Evolutionary conservation across 2,329 filamentous ascomycete genomes (phyloP).

Genomic region (Epichloe aotearoae): DNA sequence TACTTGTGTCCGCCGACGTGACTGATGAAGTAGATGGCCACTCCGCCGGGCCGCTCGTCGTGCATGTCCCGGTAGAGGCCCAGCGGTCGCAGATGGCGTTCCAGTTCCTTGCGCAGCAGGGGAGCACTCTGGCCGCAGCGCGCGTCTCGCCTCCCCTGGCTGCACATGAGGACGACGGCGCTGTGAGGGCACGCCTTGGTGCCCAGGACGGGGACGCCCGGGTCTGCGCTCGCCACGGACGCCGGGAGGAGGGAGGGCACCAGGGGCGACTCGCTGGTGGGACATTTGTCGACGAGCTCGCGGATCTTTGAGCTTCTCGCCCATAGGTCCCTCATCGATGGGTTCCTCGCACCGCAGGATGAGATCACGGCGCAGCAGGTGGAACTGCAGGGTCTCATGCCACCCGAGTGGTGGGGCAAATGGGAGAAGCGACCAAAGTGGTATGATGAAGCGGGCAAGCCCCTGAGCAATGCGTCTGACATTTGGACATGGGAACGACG

Average conservation of each 20-base stretch:
- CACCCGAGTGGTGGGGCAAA: too few relatives aligned
- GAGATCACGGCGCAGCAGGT: background rate
- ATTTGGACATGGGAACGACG: slow-evolving; percentile 9
- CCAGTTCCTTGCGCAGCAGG: slow-evolving; percentile 74
- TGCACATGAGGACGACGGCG: slow-evolving; percentile 85
- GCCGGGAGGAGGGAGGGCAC: slow-evolving; percentile 21
- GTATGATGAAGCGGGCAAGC: slow-evolving; percentile 9
- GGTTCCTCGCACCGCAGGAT: background rate
- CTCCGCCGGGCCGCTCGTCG: slow-evolving; percentile 80
- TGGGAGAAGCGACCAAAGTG: slow-evolving; percentile 6
- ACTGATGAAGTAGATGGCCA: slow-evolving; percentile 91
- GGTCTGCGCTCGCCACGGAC: slow-evolving; percentile 16
- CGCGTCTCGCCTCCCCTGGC: slow-evolving; percentile 84
- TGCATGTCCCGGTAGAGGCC: slow-evolving; percentile 78
- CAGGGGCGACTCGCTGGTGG: slow-evolving; percentile 61
- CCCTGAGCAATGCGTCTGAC: slow-evolving; percentile 6
- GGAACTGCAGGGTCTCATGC: background rate
- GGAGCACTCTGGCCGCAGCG: slow-evolving; percentile 91
- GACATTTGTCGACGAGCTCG: slow-evolving; percentile 54
- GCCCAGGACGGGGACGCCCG: slow-evolving; percentile 19
- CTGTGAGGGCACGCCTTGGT: slow-evolving; percentile 58
- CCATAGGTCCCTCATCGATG: background rate
- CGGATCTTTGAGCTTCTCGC: slow-evolving; percentile 30
- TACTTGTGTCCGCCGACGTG: slow-evolving; percentile 97
- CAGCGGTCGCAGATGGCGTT: slow-evolving; percentile 73